Evolutionary conservation across 1,284 basidiomycete species (phyloP), one percentile per base, ranked within the genome.

Genomic region (Blastosporella zonata): DNA sequence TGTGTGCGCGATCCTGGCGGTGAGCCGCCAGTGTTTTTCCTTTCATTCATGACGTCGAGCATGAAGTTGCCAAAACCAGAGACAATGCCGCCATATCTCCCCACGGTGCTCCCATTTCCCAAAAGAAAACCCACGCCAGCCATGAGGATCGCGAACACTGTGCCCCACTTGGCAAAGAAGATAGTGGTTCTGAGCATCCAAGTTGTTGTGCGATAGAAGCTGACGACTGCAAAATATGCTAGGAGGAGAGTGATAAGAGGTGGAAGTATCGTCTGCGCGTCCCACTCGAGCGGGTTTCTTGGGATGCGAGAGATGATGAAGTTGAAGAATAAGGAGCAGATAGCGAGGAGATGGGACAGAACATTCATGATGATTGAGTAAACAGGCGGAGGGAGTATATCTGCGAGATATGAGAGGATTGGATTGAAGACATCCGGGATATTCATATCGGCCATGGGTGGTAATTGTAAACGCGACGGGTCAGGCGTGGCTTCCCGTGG

Each of bases 131-230:
- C 80, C 23, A 67, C 67, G 21, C 70, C 71, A 6, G 73, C 79
- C 13, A 75, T 71, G 6, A 85, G 55, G 2, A 71, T 65, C 9
- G 71, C 75, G 9, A 87, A 55, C 46, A 91, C 68, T 2, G 71
- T 67, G 18, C 82, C 84, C 87, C 87, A 90, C 65, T 91, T 91
- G 56, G 84, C 61, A 59, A 88, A 75, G 71, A 78, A 87, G 57
- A 89, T 63, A 12, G 67, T 69, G 27, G 78, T 80, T 50, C 84
- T 76, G 55, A 90, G 65, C 59, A 86, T 74, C 82, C 84, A 90
- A 17, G 74, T 76, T 12, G 87, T 82, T 3, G 89, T 88, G 47
- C 85, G 81, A 66, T 89, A 87, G 49, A 88, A 65, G 60, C 81
- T 87, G 48, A 81, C 54, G 17, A 90, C 72, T 2, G 85, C 85